A percentile compares a stretch with the other conserved stretches of the same genome.
phyloP scores from a whole-genome alignment of 1,284 basidiomycete genomes.

The Sporisorium reilianum region DNA sequence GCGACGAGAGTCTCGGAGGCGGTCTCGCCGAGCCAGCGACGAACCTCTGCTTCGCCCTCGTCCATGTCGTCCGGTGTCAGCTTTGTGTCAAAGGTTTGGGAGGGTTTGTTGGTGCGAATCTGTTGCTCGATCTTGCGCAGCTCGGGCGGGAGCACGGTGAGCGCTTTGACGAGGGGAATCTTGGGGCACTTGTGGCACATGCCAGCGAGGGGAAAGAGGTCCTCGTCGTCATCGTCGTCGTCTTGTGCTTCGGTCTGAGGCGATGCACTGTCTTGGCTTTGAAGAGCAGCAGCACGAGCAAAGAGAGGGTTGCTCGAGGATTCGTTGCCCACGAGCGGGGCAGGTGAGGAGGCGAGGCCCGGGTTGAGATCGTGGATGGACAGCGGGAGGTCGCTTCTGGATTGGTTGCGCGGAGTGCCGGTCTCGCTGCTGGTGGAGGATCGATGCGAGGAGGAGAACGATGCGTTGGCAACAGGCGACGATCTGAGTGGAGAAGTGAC shows the following conservation, averaged over 20 bases:
- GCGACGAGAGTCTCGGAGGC: conserved; percentile 63
- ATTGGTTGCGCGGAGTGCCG: conserved; percentile 18
- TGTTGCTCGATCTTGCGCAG: conserved; percentile 58
- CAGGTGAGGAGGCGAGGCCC: conserved; percentile 13
- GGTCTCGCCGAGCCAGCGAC: conserved; percentile 58
- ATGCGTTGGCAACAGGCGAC: not conserved
- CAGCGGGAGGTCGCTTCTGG: conserved; percentile 37
- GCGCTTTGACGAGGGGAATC: conserved; percentile 57
- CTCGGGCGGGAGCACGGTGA: conserved; percentile 62
- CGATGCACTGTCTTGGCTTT: conserved; percentile 16
- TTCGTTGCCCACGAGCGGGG: conserved; percentile 15
- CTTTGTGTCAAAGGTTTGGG: conserved; percentile 26
- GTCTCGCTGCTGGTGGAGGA: conserved; percentile 28
- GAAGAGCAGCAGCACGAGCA: conserved; percentile 11
- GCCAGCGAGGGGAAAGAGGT: conserved; percentile 56
- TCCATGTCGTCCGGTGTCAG: conserved; percentile 52
- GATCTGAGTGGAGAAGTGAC: conserved; percentile 2
- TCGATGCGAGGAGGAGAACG: conserved; percentile 26
- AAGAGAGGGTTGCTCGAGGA: conserved; percentile 22
- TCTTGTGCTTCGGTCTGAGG: not conserved
- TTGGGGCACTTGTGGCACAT: conserved; percentile 65
- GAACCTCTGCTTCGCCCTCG: conserved; percentile 61
- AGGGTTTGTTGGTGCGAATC: conserved; percentile 35
- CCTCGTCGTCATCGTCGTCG: conserved; percentile 44
- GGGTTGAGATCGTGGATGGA: conserved; percentile 35